Conservation (phyloP, 148 eudicot genomes). For the Persicaria tinctoria region DNA sequence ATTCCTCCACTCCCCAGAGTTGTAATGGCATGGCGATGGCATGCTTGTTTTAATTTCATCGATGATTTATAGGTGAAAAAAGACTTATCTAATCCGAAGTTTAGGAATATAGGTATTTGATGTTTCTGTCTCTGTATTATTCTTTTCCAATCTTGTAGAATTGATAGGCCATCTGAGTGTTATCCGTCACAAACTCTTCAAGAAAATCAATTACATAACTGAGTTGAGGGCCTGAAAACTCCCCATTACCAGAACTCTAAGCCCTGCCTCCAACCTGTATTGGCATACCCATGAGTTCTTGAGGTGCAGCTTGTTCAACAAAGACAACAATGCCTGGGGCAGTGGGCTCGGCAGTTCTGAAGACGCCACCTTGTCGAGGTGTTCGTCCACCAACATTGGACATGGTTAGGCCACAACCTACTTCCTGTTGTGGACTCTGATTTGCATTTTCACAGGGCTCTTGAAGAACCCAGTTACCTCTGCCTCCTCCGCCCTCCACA, state of each 20-base stretch:
- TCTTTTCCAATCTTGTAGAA: too few species aligned
- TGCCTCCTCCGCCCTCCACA: conserved; percentile 29
- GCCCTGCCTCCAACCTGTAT: conserved; percentile 9
- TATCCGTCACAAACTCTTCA: conserved; percentile 13
- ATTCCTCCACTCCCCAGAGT: not conserved
- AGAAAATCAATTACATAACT: conserved; percentile 20
- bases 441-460: conserved; percentile 36
- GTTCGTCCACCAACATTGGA: conserved; percentile 16
- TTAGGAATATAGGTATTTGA: too few species aligned
- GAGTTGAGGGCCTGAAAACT: conserved; percentile 11
- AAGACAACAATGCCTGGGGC: conserved; percentile 13
- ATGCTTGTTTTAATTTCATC: too few species aligned
- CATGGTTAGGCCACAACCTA: conserved; percentile 7
- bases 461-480: conserved; percentile 31
- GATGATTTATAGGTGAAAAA: too few species aligned
- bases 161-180: conserved; percentile 7
- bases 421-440: conserved; percentile 33
- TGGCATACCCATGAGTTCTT: conserved; percentile 15
- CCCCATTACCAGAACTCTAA: conserved; percentile 17
- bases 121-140: too few species aligned
- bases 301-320: conserved; percentile 17
- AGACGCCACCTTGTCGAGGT: conserved; percentile 10
- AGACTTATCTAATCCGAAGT: too few species aligned
- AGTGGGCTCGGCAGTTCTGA: conserved; percentile 9
- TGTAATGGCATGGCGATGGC: not conserved